Base-by-base conservation (phyloP, 139 green algal genomes). In the Zygnema cylindricum region DNA sequence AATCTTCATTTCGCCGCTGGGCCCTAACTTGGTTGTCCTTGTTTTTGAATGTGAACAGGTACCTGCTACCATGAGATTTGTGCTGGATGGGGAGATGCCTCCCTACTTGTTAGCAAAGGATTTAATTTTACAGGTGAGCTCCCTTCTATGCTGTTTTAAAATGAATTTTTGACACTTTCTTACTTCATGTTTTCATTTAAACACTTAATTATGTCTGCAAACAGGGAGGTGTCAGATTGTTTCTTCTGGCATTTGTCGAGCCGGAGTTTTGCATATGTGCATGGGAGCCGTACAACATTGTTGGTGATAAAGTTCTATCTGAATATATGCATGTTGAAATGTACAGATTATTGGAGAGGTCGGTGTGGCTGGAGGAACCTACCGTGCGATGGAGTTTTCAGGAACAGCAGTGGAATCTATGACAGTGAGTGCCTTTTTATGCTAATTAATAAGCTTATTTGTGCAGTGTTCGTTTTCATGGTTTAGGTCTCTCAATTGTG, bases 311-410 rank as follows among this genome's bases (percentile, higher is more conserved):
- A 73, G 25, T 35, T 25, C 57, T 35, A 30, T 35, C 57, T 73
- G 30, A 25, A 30, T 73, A 73, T 30, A 73, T 73, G 30, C 57
- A 73, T 73, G 57, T 73, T 73, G n/a, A n/a, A n/a, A n/a, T n/a
- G n/a, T n/a, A 43, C 96, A 98, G 87, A 98, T 98, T 93, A 98
- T 98, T 78, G 96, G 96, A 38, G 96, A 98, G 92, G 98, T 98
- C 90, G 93, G 84, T 21, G 96, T 98, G 76, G 75, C 93, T 1
- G 94, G 93, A 35, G 94, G 92, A 55, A 93, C 90, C 40, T 93
- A 93, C 89, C 30, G 40, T 1, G 89, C 90, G 30, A 93, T 98
- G 96, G 96, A 98, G 93, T 98, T 98, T 91, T 82, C 77, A 0
- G 96, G 96, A 35, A 92, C 84, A 3, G 95, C 96, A 23, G 93